Evolutionary conservation across 2,329 filamentous ascomycete species (phyloP), one percentile per base, ranked within the genome.

Genomic region (Diaporthe ilicicola): DNA sequence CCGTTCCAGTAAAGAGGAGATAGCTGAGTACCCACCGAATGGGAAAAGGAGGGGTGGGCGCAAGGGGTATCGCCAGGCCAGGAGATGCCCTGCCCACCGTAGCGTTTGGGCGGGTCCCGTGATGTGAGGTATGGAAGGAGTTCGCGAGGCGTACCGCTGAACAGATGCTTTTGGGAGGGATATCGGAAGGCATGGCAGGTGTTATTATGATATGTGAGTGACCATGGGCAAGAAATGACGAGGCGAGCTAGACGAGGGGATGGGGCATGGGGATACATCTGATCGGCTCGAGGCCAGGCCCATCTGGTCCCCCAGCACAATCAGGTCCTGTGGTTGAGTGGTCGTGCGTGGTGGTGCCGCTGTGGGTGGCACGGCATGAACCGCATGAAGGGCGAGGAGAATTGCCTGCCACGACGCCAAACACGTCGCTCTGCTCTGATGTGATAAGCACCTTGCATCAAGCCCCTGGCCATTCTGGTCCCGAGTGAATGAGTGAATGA

Each of bases 161-260:
- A 34, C 9, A 4, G 4, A 34, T 34, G 32, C 9, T 34, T 34
- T 29, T 64, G 17, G 59, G 42, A 62, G 59, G 42, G 59, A 48
- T 24, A 34, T 46, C 27, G 29, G 32, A 17, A 27, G 56, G 17
- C 42, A 34, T 46, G 56, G 56, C 44, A 46, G 46, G 5, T 62
- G 29, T 12, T 50, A 37, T 64, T 64, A 44, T 64, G 59, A 64
- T 37, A 64, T 64, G 59, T 64, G 59, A 64, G n/a, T n/a, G n/a
- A n/a, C n/a, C 42, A 42, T 44, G 59, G 44, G 29, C 24, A 37
- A 24, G 32, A 48, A 39, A 12, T 34, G 44, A 37, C n/a, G 44
- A 17, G 59, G 59, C 59, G 59, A 64, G 59, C 59, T 42, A 64
- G 59, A 50, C 7, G 24, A 50, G 59, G 24, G 59, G 59, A 64